Base-by-base conservation (phyloP, 768 basidiomycete genomes). In the Boletellus emodensis region DNA sequence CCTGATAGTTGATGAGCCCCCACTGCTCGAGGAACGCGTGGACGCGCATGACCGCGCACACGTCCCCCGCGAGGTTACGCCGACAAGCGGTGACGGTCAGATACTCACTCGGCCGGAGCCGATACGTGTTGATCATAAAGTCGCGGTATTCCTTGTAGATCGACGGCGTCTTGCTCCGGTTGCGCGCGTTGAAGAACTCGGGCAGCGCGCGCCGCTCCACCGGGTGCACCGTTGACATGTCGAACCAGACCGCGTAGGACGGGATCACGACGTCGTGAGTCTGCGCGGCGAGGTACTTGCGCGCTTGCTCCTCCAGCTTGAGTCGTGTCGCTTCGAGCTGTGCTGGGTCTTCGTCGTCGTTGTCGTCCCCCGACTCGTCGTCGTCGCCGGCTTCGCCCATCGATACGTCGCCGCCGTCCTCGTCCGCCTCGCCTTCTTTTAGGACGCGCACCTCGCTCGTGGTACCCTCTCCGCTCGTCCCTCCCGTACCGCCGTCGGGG, bases 141-240 rank as follows among this genome's bases (percentile, higher is more conserved):
- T 99, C 95, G 53, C 96, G 84, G 63, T 99, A 99, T 67, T 99
- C 95, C 69, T 98, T 98, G 77, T 98, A 99, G 54, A 97, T 93
- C 17, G 90, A 78, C 0, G 96, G 95, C 2, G 95, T 96, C 73
- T 99, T 99, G 54, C 85, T 89, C 49, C 94, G 74, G 68, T 98
- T 97, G 46, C 92, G 79, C 40, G 89, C 90, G 66, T 92, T 94
- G 81, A 99, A 99, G 78, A 98, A 99, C 71, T 99, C 96, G 32
- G 96, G 96, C 26, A 99, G 75, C 1, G 92, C 89, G 56, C 91
- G 83, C 40, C 85, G 81, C 70, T 99, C 96, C 53, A 98, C 87
- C 10, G 89, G 81, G 61, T 96, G 90, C 49, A 99, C 87, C 65
- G 88, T 84, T 49, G 88, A 81, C 83, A 98, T 92, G 70, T 92